A percentile compares a stretch with the other conserved stretches of the same genome.
These are phyloP conservation scores for Penicillium diatomitis DNA, from an alignment of 495 filamentous ascomycete species.

Conservation along the genomic window DNA sequence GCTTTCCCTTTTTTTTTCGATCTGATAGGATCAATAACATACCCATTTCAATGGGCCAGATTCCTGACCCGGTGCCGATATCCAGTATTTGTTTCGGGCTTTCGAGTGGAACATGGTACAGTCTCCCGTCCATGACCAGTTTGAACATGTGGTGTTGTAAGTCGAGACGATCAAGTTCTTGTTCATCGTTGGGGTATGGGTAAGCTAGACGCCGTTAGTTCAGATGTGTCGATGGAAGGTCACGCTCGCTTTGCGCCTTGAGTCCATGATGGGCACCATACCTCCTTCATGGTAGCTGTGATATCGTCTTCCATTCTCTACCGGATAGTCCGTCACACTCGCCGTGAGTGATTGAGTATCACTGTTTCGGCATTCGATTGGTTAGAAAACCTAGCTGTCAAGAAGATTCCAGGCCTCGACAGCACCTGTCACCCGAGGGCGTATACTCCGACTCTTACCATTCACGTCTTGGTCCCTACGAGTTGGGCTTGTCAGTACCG, in stretches of 20 bases:
- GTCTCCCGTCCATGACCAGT: slow-evolving; percentile 38
- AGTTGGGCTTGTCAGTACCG: slow-evolving; percentile 12
- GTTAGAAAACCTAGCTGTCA: too few species aligned
- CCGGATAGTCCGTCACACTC: slow-evolving; percentile 42
- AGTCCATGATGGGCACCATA: slow-evolving; percentile 19
- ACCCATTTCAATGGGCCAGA: slow-evolving; percentile 61
- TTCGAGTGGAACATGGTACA: slow-evolving; percentile 52
- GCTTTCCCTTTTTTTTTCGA: slow-evolving; percentile 1
- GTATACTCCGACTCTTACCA: slow-evolving; percentile 7
- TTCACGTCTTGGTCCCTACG: slow-evolving; percentile 16
- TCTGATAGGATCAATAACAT: slow-evolving; percentile 9
- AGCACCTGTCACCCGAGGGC: too few species aligned
- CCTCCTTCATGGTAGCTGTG: slow-evolving; percentile 49
- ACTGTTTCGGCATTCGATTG: slow-evolving; percentile 10
- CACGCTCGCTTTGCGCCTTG: too few species aligned
- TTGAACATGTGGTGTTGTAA: slow-evolving; percentile 54
- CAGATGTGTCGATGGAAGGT: too few species aligned
- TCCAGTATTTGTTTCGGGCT: slow-evolving; percentile 53
- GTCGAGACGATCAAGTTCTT: slow-evolving; percentile 46
- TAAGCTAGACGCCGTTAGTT: slow-evolving; percentile 26
- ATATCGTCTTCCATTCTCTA: slow-evolving; percentile 48
- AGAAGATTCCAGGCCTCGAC: too few species aligned
- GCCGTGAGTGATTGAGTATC: slow-evolving; percentile 43
- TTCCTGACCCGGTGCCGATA: slow-evolving; percentile 61
- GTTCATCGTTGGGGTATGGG: slow-evolving; percentile 49